Base-by-base conservation (phyloP, 345 rosid genomes). In the Crucihimalaya himalaica region DNA sequence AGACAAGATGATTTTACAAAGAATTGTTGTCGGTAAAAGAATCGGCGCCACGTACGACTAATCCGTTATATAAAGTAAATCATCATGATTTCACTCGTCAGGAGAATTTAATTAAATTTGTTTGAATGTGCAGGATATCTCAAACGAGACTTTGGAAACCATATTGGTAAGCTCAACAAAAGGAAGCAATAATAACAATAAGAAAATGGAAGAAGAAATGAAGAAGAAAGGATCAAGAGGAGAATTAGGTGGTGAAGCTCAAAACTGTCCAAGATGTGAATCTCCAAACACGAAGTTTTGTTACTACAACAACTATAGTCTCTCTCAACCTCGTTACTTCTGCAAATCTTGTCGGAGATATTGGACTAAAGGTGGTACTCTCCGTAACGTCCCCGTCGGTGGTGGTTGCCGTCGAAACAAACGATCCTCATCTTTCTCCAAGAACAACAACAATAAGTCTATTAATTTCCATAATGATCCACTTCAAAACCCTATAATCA, bases 231-330 rank as follows among this genome's bases (percentile, higher is more conserved):
- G 85, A 23, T 42, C 52, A 16, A 83, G 67, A 75, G 87, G 86
- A n/a, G 93, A 85, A 64, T 8, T 28, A 63, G 51, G 48, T 54
- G 75, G 80, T 21, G 89, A 85, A 75, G 85, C 87, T 8, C 86
- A 82, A 9, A 84, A 83, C 12, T 89, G 96, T 46, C 96, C 96
- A 16, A 81, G 96, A 67, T 89, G 96, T 65, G 90, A 87, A 51
- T 89, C 96, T 76, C 78, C 85, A 48, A 89, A 89, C 87, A 89
- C 96, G 77, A 89, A 89, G 76, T 89, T 89, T 78, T 89, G 96
- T 81, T 89, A 89, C 82, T 89, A 89, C 91, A 89, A 89, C 85
- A 89, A 89, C 86, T 89, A 89, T 82, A 89, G 92, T 72, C 89
- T 87, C 60, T 70, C 92, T 47, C 96, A 89, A 81, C 96, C 96